These are phyloP conservation scores for Epichloe brachyelytri DNA, from an alignment of 2,329 filamentous ascomycete species.

Conservation along the genomic window DNA sequence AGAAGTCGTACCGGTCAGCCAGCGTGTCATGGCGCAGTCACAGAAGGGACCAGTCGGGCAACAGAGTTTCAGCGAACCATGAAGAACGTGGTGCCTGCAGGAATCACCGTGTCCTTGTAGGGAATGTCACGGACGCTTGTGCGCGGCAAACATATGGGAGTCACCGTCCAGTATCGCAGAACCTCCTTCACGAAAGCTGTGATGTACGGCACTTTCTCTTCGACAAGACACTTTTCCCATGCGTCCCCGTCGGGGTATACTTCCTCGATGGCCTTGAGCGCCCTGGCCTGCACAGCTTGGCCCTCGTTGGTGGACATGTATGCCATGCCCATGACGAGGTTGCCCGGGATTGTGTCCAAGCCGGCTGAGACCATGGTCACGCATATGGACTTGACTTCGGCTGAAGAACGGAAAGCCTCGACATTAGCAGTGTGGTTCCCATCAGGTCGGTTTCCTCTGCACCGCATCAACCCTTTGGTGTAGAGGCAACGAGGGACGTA, in stretches of 20 bases:
- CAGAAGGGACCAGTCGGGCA: background rate
- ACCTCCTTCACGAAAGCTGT: conserved; percentile 69
- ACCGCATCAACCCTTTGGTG: background rate
- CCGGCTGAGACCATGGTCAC: conserved; percentile 73
- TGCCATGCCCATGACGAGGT: conserved; percentile 67
- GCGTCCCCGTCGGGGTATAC: conserved; percentile 62
- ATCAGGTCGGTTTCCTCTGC: too few species aligned
- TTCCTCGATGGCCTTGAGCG: conserved; percentile 56
- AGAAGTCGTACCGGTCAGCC: background rate
- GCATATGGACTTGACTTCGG: conserved; percentile 68
- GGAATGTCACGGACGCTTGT: conserved; percentile 59
- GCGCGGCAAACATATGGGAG: conserved; percentile 65
- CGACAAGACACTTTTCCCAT: conserved; percentile 59
- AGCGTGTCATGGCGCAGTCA: background rate
- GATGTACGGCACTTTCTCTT: conserved; percentile 66
- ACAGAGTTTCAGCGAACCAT: conserved; percentile 36
- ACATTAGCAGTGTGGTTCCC: background rate
- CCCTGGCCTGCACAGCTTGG: conserved; percentile 56
- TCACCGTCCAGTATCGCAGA: conserved; percentile 66
- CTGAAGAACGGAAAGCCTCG: conserved; percentile 22
- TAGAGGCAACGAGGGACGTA: conserved; percentile 5
- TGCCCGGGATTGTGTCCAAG: conserved; percentile 69
- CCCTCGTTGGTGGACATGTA: conserved; percentile 57
- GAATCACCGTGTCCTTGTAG: conserved; percentile 54
- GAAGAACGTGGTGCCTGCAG: conserved; percentile 66